Percentiles rank a stretch among this genome's conserved stretches.
Evolutionary conservation across 2,329 filamentous ascomycete species (phyloP).

Genomic region (Calonectria crousiana): DNA sequence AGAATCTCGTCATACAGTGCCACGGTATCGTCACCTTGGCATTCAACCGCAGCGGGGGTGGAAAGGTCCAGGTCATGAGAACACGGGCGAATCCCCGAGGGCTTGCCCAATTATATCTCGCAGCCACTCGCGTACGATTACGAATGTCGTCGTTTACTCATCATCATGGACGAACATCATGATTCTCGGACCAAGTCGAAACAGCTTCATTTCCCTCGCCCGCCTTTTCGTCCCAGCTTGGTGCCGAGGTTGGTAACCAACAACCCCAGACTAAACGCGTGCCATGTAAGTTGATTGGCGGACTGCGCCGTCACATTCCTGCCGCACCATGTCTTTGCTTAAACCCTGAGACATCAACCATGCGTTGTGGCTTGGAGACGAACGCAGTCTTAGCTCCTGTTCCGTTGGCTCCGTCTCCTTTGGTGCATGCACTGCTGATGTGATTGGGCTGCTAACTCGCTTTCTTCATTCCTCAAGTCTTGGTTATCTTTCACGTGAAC

Average conservation of each 20-base stretch:
- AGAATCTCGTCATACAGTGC: slow-evolving; percentile 22
- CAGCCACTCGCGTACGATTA: background rate
- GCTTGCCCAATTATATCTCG: background rate
- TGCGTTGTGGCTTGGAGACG: slow-evolving; percentile 10
- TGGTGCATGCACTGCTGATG: background rate
- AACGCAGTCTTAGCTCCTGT: slow-evolving; percentile 4
- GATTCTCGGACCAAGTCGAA: slow-evolving; percentile 30
- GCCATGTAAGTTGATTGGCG: slow-evolving; percentile 48
- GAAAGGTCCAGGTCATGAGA: background rate
- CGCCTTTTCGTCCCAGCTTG: slow-evolving; percentile 28
- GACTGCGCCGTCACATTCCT: slow-evolving; percentile 21
- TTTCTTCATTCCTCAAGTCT: background rate
- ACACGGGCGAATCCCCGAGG: background rate
- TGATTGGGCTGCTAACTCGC: background rate
- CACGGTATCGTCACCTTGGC: slow-evolving; percentile 26
- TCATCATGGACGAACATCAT: slow-evolving; percentile 13
- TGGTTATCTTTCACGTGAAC: background rate
- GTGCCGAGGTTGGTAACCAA: slow-evolving; percentile 6
- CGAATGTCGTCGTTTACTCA: background rate
- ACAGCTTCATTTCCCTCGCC: background rate
- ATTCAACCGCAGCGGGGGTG: background rate
- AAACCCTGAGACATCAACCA: background rate
- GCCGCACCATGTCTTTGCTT: slow-evolving; percentile 18
- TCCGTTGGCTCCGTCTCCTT: background rate
- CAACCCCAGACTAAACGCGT: slow-evolving; percentile 7